Evolutionary conservation across 306 rosid genomes (phyloP), one percentile per base, ranked within the genome.

Genomic region (Cyclanthera cordifolia): DNA sequence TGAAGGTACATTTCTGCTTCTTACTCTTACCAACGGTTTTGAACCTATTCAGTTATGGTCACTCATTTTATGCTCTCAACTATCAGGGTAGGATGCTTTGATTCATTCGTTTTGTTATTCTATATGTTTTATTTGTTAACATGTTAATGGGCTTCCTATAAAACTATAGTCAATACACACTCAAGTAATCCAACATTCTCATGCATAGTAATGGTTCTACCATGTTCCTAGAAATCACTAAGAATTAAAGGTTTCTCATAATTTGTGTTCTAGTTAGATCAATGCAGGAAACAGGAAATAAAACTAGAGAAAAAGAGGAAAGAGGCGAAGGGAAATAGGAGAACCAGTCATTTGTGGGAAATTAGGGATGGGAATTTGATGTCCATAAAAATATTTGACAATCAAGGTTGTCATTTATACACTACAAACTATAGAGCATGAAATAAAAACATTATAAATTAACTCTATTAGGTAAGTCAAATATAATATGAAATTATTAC

Each of bases 1-100:
- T 87, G 82, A 87, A 85, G 91, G 96, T 88, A 79, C 67, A 41
- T 53, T 48, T 61, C 28, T 52, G 25, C 57, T 41, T 13, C 59
- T 49, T 48, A 20, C 16, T n/a, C 51, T 64, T 34, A 47, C 55
- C 41, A 66, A 13, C 64, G 32, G 27, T n/a, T 54, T 28, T 53
- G 4, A 68, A 16, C 19, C 66, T 60, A 19, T 60, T 58, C 27
- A 45, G 66, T 32, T 58, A 5, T 6, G 51, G n/a, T 43, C 17
- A 6, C 52, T 65, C 15, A 43, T 65, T 21, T 46, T 46, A 45
- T 66, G 24, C 48, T 46, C 71, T 64, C 43, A 23, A 61, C 19
- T 39, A 5, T 17, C 1, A 60, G 48, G 48, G 9, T 34, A 34
- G 41, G 41, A 34, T 34, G 41, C 41, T 34, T 34, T 27, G 30